Conservation (phyloP, 2,329 filamentous ascomycete species). For the Penicillium expansum region DNA sequence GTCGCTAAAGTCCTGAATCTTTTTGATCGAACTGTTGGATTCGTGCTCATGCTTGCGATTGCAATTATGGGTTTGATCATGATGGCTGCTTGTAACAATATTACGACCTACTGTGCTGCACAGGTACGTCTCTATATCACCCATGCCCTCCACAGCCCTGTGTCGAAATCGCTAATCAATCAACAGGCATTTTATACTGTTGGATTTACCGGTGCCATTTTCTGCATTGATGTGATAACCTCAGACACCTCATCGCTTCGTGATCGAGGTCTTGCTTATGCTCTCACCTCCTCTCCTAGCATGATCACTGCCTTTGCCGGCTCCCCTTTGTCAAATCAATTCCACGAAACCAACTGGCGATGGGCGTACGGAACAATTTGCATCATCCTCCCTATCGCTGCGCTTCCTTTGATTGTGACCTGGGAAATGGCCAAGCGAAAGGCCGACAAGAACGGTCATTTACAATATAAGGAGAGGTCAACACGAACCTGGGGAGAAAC, state of each 20-base stretch:
- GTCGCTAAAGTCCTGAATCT: constrained; percentile 62
- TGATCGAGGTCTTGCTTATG: constrained; percentile 60
- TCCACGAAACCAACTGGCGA: constrained; percentile 56
- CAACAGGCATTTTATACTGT: constrained; percentile 44
- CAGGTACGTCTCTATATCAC: constrained; percentile 31
- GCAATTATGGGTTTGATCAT: constrained; percentile 55
- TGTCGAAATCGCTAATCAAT: background rate
- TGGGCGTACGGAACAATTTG: constrained; percentile 64
- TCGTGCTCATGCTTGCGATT: constrained; percentile 49
- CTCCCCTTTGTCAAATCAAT: constrained; percentile 51
- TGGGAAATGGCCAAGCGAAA: constrained; percentile 56
- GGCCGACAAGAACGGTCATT: constrained; percentile 54
- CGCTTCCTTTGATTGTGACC: constrained; percentile 54
- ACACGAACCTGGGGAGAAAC: constrained; percentile 48
- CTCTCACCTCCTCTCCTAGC: constrained; percentile 59
- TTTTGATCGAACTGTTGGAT: constrained; percentile 60
- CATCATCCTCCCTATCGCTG: constrained; percentile 58
- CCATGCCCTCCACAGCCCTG: background rate
- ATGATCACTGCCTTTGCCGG: constrained; percentile 61
- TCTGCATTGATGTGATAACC: constrained; percentile 58
- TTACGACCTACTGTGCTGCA: constrained; percentile 62
- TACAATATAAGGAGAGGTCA: constrained; percentile 38
- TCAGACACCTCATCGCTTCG: constrained; percentile 60
- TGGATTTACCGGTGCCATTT: constrained; percentile 55
- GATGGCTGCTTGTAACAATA: constrained; percentile 59